Evolutionary conservation across 768 basidiomycete genomes (phyloP).

Genomic region (Inosperma sp.): DNA sequence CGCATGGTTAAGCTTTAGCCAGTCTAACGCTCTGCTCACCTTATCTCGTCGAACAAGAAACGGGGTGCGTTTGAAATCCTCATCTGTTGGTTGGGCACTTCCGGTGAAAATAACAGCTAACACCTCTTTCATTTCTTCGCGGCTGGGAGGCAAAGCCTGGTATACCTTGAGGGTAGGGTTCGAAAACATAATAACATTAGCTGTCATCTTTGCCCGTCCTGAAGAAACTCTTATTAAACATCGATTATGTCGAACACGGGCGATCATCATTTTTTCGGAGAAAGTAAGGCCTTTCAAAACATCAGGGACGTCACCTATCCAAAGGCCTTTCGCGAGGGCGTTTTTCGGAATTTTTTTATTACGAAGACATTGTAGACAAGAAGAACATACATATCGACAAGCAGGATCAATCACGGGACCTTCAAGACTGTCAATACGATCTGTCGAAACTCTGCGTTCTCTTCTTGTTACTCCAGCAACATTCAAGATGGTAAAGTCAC

Average conservation of each 20-base stretch:
- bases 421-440: conserved; percentile 5
- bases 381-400: conserved; percentile 15
- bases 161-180: conserved; percentile 31
- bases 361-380: conserved; percentile 9
- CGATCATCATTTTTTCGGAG: conserved; percentile 25
- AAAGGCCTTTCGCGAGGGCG: conserved; percentile 32
- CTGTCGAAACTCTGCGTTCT: conserved; percentile 4
- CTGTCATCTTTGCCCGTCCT: conserved; percentile 31
- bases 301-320: conserved; percentile 33
- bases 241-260: conserved; percentile 22
- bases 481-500: conserved; percentile 6
- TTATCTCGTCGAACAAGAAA: conserved; percentile 27
- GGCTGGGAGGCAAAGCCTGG: conserved; percentile 27
- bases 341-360: conserved; percentile 19
- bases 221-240: conserved; percentile 29
- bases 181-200: conserved; percentile 31
- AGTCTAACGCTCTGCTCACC: conserved; percentile 27
- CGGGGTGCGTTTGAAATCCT: conserved; percentile 18
- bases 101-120: conserved; percentile 15
- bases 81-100: conserved; percentile 4
- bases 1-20: conserved; percentile 32
- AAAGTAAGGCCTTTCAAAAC: conserved; percentile 25
- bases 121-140: conserved; percentile 26
- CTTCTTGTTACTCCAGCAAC: not conserved
- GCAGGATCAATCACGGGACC: conserved; percentile 17